Evolutionary conservation across 805 yeast species (phyloP), one percentile per base, ranked within the genome.

Genomic region (Peterozyma toletana): DNA sequence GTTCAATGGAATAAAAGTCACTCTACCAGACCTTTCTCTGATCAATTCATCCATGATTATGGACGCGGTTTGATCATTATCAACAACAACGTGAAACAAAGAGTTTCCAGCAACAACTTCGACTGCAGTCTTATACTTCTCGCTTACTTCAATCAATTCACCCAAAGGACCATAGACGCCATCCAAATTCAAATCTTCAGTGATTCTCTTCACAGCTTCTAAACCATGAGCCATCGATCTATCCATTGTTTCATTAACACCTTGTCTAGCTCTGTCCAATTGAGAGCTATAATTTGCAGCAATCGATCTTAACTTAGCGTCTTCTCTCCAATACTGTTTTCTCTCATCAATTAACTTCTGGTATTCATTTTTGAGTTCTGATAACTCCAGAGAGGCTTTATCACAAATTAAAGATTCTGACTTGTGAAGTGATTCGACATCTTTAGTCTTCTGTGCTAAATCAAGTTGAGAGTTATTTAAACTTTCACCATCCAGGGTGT

Each of bases 61-160:
- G 10, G 87, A 71, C 0, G 97, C 98, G 2, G 95, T 86, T 42
- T 75, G 80, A 48, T 91, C 96, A 36, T 73, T 80, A 55, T 89
- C 96, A 11, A 91, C 98, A 18, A 93, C 93, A 30, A 91, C 79
- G 58, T 91, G 87, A 55, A 89, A 90, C 42, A 93, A 64, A 2
- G 95, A 75, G 48, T 77, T 80, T 1, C 97, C 97, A 17, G 95
- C 97, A 39, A 88, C 76, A 2, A 85, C 90, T 58, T 93, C 98
- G 1, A 83, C 86, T 1, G 97, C 96, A 1, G 80, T 74, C 55
- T 83, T 83, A 57, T 87, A 90, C 54, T 86, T 86, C 43, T 84
- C 89, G 50, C 83, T 83, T 3, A 87, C 91, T 45, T 73, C 73
- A 42, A 93, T 83, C 30, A 93, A 67, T 50, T 89, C 96, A 35